Conservation (phyloP, 2,329 filamentous ascomycete genomes). For the Epichloe coenophiala region DNA sequence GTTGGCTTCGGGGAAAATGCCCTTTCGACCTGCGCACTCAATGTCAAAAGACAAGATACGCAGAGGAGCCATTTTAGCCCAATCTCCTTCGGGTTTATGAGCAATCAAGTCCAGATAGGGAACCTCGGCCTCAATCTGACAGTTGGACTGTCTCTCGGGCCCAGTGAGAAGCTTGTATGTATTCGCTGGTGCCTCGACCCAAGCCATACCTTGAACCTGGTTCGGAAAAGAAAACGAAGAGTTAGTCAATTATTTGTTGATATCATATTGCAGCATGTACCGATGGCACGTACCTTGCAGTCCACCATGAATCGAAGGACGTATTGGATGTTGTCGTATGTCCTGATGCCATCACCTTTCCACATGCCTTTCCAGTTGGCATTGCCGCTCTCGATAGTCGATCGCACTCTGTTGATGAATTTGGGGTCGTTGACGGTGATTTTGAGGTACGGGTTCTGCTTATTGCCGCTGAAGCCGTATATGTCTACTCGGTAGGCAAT, state of each 20-base stretch:
- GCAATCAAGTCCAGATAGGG: constrained; percentile 74
- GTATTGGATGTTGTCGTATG: constrained; percentile 94
- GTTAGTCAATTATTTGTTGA: constrained; percentile 6
- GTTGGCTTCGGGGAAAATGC: constrained; percentile 88
- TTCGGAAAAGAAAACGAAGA: not conserved
- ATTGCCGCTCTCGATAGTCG: constrained; percentile 54
- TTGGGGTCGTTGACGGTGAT: constrained; percentile 76
- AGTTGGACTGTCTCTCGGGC: constrained; percentile 65
- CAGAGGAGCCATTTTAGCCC: constrained; percentile 94
- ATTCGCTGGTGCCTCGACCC: constrained; percentile 72
- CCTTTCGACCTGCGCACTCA: constrained; percentile 93
- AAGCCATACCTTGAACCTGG: constrained; percentile 86
- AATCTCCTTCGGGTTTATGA: constrained; percentile 81
- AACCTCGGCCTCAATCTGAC: constrained; percentile 86
- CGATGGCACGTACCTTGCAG: constrained; percentile 48
- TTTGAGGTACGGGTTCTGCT: constrained; percentile 83
- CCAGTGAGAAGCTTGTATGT: constrained; percentile 59
- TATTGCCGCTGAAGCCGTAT: constrained; percentile 87
- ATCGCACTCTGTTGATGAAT: constrained; percentile 2
- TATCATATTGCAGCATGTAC: not conserved
- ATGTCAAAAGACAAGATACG: constrained; percentile 95
- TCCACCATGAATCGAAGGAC: constrained; percentile 97
- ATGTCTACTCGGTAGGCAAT: constrained; percentile 82
- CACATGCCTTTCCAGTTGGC: constrained; percentile 89
- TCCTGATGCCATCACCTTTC: constrained; percentile 64